Conservation (phyloP, 306 rosid genomes). For the Medicago lupulina region DNA sequence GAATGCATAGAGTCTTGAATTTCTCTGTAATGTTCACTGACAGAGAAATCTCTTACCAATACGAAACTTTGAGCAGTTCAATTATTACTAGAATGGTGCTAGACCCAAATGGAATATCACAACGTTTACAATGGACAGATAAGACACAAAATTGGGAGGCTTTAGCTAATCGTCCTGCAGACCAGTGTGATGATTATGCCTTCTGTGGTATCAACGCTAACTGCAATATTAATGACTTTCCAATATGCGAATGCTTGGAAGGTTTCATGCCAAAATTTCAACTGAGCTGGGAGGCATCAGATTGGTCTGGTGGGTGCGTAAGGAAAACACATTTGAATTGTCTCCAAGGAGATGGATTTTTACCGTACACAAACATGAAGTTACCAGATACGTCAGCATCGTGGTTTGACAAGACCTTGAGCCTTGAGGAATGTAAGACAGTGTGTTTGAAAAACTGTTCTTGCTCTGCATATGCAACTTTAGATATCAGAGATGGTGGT, state of each 20-base stretch:
- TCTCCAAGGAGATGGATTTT: constrained; percentile 3
- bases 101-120: not conserved
- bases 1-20: not conserved
- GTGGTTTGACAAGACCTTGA: constrained; percentile 34
- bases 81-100: not conserved
- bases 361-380: constrained; percentile 4
- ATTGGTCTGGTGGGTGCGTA: constrained; percentile 40
- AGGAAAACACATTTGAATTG: not conserved
- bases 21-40: not conserved
- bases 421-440: constrained; percentile 36
- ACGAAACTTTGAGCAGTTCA: not conserved
- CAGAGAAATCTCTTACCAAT: constrained; percentile 23
- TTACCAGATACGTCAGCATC: constrained; percentile 34
- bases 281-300: constrained; percentile 11
- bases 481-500: constrained; percentile 26
- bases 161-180: not conserved
- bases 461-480: constrained; percentile 38
- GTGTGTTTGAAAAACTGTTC: constrained; percentile 43
- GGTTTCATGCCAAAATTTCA: constrained; percentile 35
- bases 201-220: constrained; percentile 24
- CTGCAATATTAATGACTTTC: not conserved
- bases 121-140: constrained; percentile 33
- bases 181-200: too few species aligned
- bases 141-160: constrained; percentile 27
- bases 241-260: constrained; percentile 33